These are phyloP conservation scores for Durotheca rogersii DNA, from an alignment of 495 filamentous ascomycete genomes.

Conservation along the genomic window DNA sequence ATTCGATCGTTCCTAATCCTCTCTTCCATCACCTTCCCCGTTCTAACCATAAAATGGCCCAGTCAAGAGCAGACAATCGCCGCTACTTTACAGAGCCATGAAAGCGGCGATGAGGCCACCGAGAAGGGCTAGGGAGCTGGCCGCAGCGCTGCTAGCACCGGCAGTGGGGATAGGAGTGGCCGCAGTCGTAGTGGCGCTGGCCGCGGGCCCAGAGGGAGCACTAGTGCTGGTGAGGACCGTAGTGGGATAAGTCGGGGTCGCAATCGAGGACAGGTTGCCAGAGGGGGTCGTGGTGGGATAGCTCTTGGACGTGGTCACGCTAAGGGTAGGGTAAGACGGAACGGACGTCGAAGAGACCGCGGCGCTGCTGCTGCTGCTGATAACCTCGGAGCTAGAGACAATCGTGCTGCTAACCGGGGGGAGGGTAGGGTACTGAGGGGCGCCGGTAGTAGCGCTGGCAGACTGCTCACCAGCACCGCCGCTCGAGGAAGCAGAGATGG, in stretches of 20 bases:
- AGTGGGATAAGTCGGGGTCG: conserved; percentile 9
- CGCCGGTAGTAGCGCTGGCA: too few species aligned
- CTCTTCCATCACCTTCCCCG: not conserved
- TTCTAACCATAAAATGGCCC: not conserved
- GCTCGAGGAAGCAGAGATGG: conserved; percentile 39
- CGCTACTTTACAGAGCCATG: conserved; percentile 42
- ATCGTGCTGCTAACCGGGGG: not conserved
- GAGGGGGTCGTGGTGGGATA: conserved; percentile 5
- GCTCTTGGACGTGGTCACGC: conserved; percentile 8
- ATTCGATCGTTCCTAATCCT: too few species aligned
- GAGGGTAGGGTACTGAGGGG: too few species aligned
- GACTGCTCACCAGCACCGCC: conserved; percentile 4
- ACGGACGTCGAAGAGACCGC: not conserved
- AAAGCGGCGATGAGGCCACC: conserved; percentile 45
- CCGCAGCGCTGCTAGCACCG: conserved; percentile 35
- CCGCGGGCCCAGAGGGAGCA: conserved; percentile 9
- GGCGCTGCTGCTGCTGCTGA: conserved; percentile 2
- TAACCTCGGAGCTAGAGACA: not conserved
- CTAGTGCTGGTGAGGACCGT: conserved; percentile 23
- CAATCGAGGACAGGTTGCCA: conserved; percentile 16
- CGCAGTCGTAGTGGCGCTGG: conserved; percentile 18
- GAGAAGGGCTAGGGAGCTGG: conserved; percentile 41
- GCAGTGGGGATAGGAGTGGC: conserved; percentile 24
- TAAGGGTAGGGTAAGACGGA: not conserved
- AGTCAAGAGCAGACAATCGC: too few species aligned